Base-by-base conservation (phyloP, 805 yeast species). In the Naumovozyma baii region DNA sequence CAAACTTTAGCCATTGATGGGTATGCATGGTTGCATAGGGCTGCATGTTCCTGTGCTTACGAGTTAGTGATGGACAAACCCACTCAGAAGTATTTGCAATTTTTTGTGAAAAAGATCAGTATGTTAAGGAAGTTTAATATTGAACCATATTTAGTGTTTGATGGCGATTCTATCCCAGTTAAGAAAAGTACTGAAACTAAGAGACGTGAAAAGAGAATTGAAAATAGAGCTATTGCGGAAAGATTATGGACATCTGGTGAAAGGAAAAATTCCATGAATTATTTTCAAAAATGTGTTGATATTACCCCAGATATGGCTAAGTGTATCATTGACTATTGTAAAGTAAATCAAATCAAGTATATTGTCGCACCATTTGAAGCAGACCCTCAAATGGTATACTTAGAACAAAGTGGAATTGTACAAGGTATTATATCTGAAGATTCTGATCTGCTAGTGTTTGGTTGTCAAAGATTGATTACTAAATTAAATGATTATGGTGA, bases 341-440 rank as follows among this genome's bases (percentile, higher is more conserved):
- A 77, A 48, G 47, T 57, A 12, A 66, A 71, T 34, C 60, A 62
- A 1, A 76, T 92, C 36, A 72, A 69, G 43, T 90, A 74, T 51
- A 74, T 92, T 5, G 98, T 92, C 7, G 97, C 99, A 0, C 99
- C 99, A 0, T 92, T 86, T 57, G 99, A 92, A 63, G 98, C 98
- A 0, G 99, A 92, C 59, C 82, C 98, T 1, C 98, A 92, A 59
- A 76, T 92, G 82, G 97, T 88, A 8, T 86, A 79, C 52, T 68
- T 92, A 33, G 97, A 90, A 55, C 74, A 76, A 42, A 47, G 62
- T 0, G 90, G 90, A 0, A 38, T 76, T 1, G 90, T 86, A 4
- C 81, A 86, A 45, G 97, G 90, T 0, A 83, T 92, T 4, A 69
- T 92, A 7, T 80, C 95, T 32, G 99, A 92, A 55, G 99, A 92